These are phyloP conservation scores for Saccharum officinarum DNA, from an alignment of 176 grass and related monocot species.

Conservation along the genomic window DNA sequence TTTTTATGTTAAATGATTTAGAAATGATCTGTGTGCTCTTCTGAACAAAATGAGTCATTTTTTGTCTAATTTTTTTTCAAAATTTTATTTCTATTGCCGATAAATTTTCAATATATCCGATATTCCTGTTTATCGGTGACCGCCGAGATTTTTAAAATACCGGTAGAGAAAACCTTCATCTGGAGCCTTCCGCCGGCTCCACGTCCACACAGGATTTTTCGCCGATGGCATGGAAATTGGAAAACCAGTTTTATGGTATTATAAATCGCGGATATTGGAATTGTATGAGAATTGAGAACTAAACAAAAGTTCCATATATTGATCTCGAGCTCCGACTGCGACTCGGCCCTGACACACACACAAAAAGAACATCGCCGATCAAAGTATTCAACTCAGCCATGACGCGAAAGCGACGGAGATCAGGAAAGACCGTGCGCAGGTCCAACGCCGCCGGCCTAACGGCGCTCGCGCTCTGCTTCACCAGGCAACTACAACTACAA, in stretches of 20 bases:
- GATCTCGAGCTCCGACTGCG: background rate
- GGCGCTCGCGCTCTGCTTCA: background rate
- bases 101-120: no score
- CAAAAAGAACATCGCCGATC: background rate
- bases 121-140: no score
- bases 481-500: background rate
- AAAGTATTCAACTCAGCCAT: background rate
- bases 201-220: background rate
- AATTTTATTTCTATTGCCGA: no score
- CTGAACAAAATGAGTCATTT: no score
- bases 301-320: background rate
- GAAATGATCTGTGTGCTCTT: no score
- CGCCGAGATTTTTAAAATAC: no score
- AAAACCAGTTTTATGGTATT: background rate
- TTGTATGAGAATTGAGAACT: background rate
- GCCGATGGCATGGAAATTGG: background rate
- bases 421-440: background rate
- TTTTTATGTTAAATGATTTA: no score
- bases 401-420: conserved; percentile 1
- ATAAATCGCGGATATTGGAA: background rate
- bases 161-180: no score
- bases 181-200: no score
- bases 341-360: no score
- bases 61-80: no score
- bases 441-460: background rate